phyloP scores from a whole-genome alignment of 164 flowering plant species.

The Amborella trichopoda region DNA sequence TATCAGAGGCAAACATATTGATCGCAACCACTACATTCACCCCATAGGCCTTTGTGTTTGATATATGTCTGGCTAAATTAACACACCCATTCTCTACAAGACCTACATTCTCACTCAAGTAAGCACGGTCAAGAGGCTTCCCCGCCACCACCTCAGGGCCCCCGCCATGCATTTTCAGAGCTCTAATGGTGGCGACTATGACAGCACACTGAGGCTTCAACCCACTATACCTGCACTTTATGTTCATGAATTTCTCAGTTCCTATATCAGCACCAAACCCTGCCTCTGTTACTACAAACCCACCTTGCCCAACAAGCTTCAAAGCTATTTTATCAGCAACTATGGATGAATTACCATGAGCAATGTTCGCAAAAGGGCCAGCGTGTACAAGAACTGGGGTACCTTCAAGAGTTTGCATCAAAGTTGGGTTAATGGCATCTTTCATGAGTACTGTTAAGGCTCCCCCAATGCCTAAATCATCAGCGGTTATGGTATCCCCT shows the following conservation, averaged over 20 bases:
- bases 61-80: slow-evolving; percentile 76
- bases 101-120: slow-evolving; percentile 70
- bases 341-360: slow-evolving; percentile 96
- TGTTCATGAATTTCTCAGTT: slow-evolving; percentile 93
- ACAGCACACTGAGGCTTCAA: slow-evolving; percentile 91
- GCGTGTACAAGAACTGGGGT: slow-evolving; percentile 99
- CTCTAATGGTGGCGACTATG: slow-evolving; percentile 94
- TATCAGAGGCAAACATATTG: slow-evolving; percentile 83
- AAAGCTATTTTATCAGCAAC: slow-evolving; percentile 94
- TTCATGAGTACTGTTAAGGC: slow-evolving; percentile 95
- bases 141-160: slow-evolving; percentile 97
- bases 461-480: slow-evolving; percentile 97
- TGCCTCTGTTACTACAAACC: slow-evolving; percentile 98
- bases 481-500: slow-evolving; percentile 92
- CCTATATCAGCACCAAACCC: slow-evolving; percentile 99
- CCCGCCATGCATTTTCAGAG: slow-evolving; percentile 99
- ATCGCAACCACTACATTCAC: slow-evolving; percentile 94
- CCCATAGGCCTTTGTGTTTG: slow-evolving; percentile 78
- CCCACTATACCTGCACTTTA: slow-evolving; percentile 88
- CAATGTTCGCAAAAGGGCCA: slow-evolving; percentile 98
- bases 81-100: slow-evolving; percentile 95
- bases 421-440: slow-evolving; percentile 94
- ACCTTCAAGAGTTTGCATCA: slow-evolving; percentile 99
- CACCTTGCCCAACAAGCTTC: slow-evolving; percentile 89
- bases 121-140: slow-evolving; percentile 88